These are phyloP conservation scores for Sedum album DNA, from an alignment of 164 flowering plant species.

Conservation along the genomic window DNA sequence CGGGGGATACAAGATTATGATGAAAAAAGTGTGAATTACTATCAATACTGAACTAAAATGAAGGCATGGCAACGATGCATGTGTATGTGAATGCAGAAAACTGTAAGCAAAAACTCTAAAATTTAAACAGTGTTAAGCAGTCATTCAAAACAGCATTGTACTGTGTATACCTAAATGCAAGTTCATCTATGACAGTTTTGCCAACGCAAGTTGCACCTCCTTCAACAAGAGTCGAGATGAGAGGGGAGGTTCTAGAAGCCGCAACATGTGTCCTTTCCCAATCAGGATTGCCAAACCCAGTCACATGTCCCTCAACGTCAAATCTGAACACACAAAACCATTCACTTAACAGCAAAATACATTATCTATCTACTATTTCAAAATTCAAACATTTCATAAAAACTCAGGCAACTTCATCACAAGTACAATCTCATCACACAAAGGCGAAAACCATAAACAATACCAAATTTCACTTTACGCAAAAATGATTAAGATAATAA, in stretches of 20 bases:
- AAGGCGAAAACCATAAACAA: too few species aligned
- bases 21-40: neutral
- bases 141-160: neutral
- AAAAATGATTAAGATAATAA: too few species aligned
- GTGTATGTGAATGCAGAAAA: too few species aligned
- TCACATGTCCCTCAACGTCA: constrained; percentile 76
- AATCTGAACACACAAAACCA: constrained; percentile 35
- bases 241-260: constrained; percentile 54
- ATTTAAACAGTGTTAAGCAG: neutral
- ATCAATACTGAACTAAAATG: too few species aligned
- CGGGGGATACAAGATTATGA: neutral
- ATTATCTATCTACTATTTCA: neutral
- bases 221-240: constrained; percentile 60
- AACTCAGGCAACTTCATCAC: neutral
- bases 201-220: constrained; percentile 92
- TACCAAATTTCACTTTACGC: too few species aligned
- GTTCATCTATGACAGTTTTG: constrained; percentile 78
- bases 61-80: neutral
- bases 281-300: constrained; percentile 88
- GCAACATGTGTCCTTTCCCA: constrained; percentile 77
- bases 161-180: constrained; percentile 53
- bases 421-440: neutral
- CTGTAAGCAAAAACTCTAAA: too few species aligned
- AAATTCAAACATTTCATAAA: neutral
- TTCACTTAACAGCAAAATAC: neutral